phyloP scores from a whole-genome alignment of 2,329 filamentous ascomycete species.

The Paraphaeosphaeria minitans region DNA sequence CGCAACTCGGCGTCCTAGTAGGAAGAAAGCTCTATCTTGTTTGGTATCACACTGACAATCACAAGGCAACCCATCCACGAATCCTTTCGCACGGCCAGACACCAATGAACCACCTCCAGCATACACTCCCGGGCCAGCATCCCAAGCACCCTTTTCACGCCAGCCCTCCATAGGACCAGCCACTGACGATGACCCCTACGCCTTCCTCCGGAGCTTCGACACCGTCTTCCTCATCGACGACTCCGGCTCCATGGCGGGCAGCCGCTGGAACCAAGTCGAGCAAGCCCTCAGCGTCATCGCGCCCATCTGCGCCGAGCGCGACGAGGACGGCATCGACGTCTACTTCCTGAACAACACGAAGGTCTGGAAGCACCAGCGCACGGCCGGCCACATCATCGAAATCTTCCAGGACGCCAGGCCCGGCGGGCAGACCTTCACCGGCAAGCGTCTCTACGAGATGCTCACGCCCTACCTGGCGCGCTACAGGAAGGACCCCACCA shows the following conservation, averaged over 20 bases:
- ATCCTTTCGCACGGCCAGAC: slow-evolving; percentile 29
- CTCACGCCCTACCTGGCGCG: slow-evolving; percentile 71
- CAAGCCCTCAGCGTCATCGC: slow-evolving; percentile 74
- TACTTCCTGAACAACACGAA: slow-evolving; percentile 81
- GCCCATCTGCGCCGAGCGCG: slow-evolving; percentile 79
- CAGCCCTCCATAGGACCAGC: slow-evolving; percentile 10
- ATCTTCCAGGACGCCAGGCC: slow-evolving; percentile 76
- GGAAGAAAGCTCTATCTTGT: slow-evolving; percentile 10
- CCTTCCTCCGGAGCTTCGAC: slow-evolving; percentile 80
- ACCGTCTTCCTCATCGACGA: slow-evolving; percentile 93
- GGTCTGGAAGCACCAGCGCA: slow-evolving; percentile 69
- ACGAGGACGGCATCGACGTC: slow-evolving; percentile 85
- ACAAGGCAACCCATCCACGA: slow-evolving; percentile 35
- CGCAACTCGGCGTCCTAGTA: slow-evolving; percentile 48
- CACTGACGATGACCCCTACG: slow-evolving; percentile 68
- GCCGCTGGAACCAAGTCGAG: slow-evolving; percentile 76
- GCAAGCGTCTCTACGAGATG: slow-evolving; percentile 71
- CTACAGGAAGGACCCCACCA: slow-evolving; percentile 56
- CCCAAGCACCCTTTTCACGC: slow-evolving; percentile 9
- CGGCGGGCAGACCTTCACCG: slow-evolving; percentile 73
- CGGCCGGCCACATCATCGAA: slow-evolving; percentile 61
- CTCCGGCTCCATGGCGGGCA: slow-evolving; percentile 80
- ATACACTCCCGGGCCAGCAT: slow-evolving; percentile 37
- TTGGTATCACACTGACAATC: slow-evolving; percentile 12
- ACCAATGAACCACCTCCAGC: slow-evolving; percentile 49